Evolutionary conservation across 768 basidiomycete species (phyloP), one percentile per base, ranked within the genome.

Genomic region (Russula brevipes): DNA sequence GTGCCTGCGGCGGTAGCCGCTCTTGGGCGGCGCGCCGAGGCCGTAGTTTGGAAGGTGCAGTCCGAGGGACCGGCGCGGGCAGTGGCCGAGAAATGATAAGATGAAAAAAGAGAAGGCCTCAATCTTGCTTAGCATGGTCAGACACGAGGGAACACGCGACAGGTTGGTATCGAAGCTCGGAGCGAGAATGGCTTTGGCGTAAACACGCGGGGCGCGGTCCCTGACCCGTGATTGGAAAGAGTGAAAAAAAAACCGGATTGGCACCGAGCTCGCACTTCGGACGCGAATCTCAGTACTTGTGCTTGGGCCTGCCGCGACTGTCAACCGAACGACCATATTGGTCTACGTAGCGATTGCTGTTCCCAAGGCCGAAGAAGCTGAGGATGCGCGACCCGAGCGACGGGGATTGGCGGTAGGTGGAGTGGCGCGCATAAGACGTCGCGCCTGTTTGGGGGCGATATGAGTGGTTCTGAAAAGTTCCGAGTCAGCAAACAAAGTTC

Each of bases 241-340:
- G 24, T 24, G 24, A 1, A 36, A 31, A 41, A 17, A 31, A 39
- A 62, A 57, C 50, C 44, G 45, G 46, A 47, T 54, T 58, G 62
- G 38, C 50, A 59, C 45, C 50, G 30, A 54, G 52, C n/a, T 12
- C 39, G 2, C 6, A 16, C n/a, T 42, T 16, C 12, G 14, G 36
- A 54, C 52, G 52, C 62, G 46, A 54, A 54, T 59, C 49, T 56
- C 50, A 54, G 19, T 60, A 60, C 33, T 64, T 64, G 54, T 51
- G 24, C n/a, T 39, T 14, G 0, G 58, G 0, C 16, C 63, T 55
- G 33, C 63, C 63, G 4, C 59, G 63, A 56, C 38, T 33, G 42
- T 65, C 61, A 4, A 47, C 45, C 9, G 54, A 16, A 57, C 82
- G 77, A 60, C 86, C 85, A 42, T 80, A 73, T 66, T 79, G 73